Evolutionary conservation across 1,284 basidiomycete species (phyloP), one percentile per base, ranked within the genome.

Genomic region (Agroathelia rolfsii): DNA sequence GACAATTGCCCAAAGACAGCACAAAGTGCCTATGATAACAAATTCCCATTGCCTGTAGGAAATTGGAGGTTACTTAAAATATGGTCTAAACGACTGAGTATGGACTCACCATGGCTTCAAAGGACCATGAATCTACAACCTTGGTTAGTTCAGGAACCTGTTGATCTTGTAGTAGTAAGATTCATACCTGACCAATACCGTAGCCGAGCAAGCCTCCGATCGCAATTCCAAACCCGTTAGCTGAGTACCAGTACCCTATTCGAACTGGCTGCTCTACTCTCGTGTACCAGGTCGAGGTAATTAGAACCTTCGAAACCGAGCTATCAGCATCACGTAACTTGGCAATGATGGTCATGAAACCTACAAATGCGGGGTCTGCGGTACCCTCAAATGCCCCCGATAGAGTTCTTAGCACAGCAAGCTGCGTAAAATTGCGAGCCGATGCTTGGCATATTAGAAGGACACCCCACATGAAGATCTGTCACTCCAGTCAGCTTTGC

Each of bases 381-480:
- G 59, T 51, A 9, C 64, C 62, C 41, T 68, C 64, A n/a, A 47
- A 44, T 1, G 56, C 56, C 3, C 65, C 65, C n/a, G 52, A 54
- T 3, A 66, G 42, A 3, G 65, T 48, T n/a, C 64, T 53, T 8
- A 67, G 45, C 2, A 59, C 55, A 2, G 56, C 55, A 2, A 66
- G 43, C 11, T 55, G 52, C 2, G 47, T 55, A 39, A 64, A 68
- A 32, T 58, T 62, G 7, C 59, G 47, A 3, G 52, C 47, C 4
- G 49, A 62, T 0, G 64, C 61, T 47, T 68, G 62, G 20, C 45
- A 52, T 58, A 63, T 63, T 24, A 64, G 52, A 32, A 63, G 53
- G 7, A 53, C 50, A 14, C 62, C 61, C 62, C 63, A 66, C 37
- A 64, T 43, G 42, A 59, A 58, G 39, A 66, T 64, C 48, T 49